Conservation (phyloP, 768 basidiomycete genomes). For the Boletus speciosus region DNA sequence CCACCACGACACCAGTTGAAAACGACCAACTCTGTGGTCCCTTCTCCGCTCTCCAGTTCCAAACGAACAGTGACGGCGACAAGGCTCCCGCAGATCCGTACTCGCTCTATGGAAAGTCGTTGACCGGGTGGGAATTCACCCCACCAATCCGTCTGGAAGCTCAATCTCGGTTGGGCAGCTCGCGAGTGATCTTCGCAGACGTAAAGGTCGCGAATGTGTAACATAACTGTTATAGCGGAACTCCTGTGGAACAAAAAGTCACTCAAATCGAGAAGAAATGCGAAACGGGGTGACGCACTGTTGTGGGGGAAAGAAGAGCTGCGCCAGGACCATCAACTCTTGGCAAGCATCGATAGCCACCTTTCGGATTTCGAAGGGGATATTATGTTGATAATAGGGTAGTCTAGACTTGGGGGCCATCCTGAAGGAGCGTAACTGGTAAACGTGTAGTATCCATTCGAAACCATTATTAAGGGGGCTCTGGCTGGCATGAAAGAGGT, state of each 20-base stretch:
- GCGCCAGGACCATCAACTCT: constrained; percentile 30
- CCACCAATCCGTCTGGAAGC: constrained; percentile 35
- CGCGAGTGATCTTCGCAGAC: constrained; percentile 52
- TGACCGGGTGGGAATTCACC: constrained; percentile 30
- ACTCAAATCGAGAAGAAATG: not conserved
- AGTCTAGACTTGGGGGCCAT: constrained; percentile 22
- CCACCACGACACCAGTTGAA: constrained; percentile 31
- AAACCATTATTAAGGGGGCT: constrained; percentile 30
- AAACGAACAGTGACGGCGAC: constrained; percentile 28
- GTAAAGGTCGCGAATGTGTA: constrained; percentile 56
- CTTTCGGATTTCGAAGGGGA: constrained; percentile 33
- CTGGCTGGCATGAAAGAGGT: constrained; percentile 34
- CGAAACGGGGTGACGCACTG: constrained; percentile 12
- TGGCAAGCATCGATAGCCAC: constrained; percentile 32
- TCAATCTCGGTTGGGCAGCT: constrained; percentile 31
- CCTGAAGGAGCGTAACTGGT: constrained; percentile 34
- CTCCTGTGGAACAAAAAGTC: constrained; percentile 16
- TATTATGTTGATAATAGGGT: constrained; percentile 31
- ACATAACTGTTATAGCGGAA: constrained; percentile 21
- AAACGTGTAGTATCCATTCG: constrained; percentile 32
- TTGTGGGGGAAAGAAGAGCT: constrained; percentile 30
- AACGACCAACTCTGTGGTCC: constrained; percentile 28
- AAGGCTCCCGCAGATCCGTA: constrained; percentile 27
- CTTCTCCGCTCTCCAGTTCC: constrained; percentile 32
- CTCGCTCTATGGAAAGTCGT: constrained; percentile 29